Evolutionary conservation across 2,329 filamentous ascomycete genomes (phyloP).

Genomic region (Fusarium irregulare): DNA sequence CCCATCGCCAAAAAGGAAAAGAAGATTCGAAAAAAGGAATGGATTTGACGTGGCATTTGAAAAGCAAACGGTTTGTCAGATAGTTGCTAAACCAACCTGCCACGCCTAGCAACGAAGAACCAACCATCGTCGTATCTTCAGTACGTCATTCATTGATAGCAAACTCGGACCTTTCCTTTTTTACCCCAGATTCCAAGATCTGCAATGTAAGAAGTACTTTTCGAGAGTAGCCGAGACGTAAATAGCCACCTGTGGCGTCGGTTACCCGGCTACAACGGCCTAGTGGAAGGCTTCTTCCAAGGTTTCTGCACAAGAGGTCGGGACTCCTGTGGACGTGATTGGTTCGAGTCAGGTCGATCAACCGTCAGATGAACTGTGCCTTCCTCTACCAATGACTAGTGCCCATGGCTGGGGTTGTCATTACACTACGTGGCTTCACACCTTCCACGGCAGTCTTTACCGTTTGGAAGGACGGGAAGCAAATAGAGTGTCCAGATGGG

Average conservation of each 20-base stretch:
- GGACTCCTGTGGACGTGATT: neutral
- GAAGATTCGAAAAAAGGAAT: neutral
- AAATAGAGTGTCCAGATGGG: neutral
- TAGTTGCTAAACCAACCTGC: neutral
- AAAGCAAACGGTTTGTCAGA: neutral
- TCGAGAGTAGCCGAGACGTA: neutral
- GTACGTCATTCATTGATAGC: neutral
- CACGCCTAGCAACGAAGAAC: neutral
- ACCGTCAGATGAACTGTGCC: neutral
- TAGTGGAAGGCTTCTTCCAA: neutral
- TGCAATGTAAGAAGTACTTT: neutral
- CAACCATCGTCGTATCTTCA: neutral
- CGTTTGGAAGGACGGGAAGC: neutral
- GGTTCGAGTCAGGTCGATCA: neutral
- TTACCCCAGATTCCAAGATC: neutral
- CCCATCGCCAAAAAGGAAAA: neutral
- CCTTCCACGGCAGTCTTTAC: neutral
- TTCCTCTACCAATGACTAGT: neutral
- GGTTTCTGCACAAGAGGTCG: neutral
- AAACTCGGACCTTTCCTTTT: neutral
- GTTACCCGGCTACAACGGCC: constrained; percentile 18
- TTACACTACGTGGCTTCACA: neutral
- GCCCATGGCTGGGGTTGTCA: neutral
- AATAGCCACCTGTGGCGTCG: constrained; percentile 11
- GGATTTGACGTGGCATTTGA: neutral